These are phyloP conservation scores for Paramecium sonneborni DNA, from an alignment of 73 alveolate species.

Conservation along the genomic window DNA sequence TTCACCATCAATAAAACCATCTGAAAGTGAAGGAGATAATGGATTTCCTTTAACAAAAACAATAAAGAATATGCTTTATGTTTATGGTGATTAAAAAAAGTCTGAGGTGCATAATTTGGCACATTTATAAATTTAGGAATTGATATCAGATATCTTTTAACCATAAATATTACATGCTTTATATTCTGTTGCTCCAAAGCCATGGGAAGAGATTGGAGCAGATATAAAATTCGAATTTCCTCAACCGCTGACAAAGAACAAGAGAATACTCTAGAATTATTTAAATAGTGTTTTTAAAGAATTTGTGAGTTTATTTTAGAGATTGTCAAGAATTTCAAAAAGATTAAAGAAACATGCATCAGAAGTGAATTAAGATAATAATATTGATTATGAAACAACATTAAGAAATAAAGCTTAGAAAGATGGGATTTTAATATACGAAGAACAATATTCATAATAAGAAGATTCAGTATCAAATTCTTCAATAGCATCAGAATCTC, in stretches of 20 bases:
- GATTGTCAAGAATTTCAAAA: not conserved
- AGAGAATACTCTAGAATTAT: not conserved
- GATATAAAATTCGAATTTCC: not conserved
- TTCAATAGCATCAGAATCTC: slow-evolving; percentile 22
- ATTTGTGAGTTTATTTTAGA: not conserved
- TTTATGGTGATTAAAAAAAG: slow-evolving; percentile 16
- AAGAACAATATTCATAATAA: not conserved
- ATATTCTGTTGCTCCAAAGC: not conserved
- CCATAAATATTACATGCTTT: not conserved
- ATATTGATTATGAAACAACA: not conserved
- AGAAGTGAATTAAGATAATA: not conserved
- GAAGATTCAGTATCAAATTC: slow-evolving; percentile 3
- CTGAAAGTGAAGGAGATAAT: not conserved
- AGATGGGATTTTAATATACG: not conserved
- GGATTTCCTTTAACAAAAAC: not conserved
- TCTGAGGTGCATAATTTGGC: slow-evolving; percentile 1
- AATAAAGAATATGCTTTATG: slow-evolving; percentile 36
- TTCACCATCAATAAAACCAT: not conserved
- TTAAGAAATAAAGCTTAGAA: not conserved
- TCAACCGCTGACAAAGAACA: not conserved
- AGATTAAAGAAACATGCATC: not conserved
- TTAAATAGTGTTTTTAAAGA: slow-evolving; percentile 23
- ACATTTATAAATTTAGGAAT: not conserved
- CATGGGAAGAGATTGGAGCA: not conserved
- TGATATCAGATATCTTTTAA: not conserved